A percentile compares a stretch with the other conserved stretches of the same genome.
These are phyloP conservation scores for Spongospora subterranea DNA, from an alignment of 208 protist species.

Conservation along the genomic window DNA sequence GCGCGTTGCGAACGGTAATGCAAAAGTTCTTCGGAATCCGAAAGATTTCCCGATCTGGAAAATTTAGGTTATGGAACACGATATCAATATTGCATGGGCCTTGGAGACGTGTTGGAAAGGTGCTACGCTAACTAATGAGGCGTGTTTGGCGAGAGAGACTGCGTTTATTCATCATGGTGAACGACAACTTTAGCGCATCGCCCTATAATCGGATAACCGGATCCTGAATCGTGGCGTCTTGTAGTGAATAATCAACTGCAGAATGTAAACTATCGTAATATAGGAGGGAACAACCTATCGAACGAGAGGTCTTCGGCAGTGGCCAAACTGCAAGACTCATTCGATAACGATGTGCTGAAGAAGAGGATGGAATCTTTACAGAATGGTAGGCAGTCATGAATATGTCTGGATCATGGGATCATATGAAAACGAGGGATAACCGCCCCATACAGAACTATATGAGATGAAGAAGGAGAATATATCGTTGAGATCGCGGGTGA, in stretches of 20 bases:
- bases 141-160: background rate
- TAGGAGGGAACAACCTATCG: background rate
- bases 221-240: no score
- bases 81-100: background rate
- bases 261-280: no score
- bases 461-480: constrained; percentile 51
- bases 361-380: background rate
- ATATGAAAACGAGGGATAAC: background rate
- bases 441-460: constrained; percentile 12
- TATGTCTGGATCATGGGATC: background rate
- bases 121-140: background rate
- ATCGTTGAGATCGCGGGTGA: constrained; percentile 5
- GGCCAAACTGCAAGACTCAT: constrained; percentile 19
- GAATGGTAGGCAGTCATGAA: background rate
- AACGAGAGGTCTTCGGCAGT: background rate
- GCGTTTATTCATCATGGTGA: background rate
- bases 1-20: background rate
- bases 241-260: no score
- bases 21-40: background rate
- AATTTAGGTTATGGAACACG: no score
- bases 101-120: constrained; percentile 2
- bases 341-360: constrained; percentile 3
- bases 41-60: no score
- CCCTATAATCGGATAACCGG: no score
- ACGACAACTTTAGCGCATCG: no score